Base-by-base conservation (phyloP, 1,284 basidiomycete species). In the Papiliotrema fonsecae region DNA sequence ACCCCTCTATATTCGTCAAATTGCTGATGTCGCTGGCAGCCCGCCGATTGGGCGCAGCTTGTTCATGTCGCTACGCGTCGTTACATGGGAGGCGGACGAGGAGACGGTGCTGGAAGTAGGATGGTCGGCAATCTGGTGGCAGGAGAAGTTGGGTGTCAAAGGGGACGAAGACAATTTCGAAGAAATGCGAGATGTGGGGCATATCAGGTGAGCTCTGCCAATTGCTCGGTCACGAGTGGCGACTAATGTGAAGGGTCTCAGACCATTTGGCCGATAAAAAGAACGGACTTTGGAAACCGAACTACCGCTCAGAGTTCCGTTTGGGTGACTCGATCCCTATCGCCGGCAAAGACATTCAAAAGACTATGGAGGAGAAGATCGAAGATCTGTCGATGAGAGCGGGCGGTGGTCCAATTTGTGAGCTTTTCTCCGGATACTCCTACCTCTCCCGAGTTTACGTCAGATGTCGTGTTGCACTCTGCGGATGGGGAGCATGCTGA, bases 171-270 rank as follows among this genome's bases (percentile, higher is more conserved):
- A 55, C 3, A 30, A 35, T 21, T 58, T 49, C 32, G 67, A 63
- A 24, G 57, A 62, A 37, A 53, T 51, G 31, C 50, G 50, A 18
- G 68, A 69, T 35, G 26, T 38, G 1, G 71, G 65, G 0, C 67
- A 69, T 56, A 67, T 58, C 61, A 58, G 67, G 70, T 73, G 36
- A 60, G 70, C 54, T 10, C 37, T 16, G 22, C 13, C 16, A 24
- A n/a, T 14, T 25, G 26, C 41, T 6, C 27, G 35, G 27, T 41
- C 10, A 31, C 2, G 34, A 11, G 13, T 10, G 4, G 14, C 14
- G 21, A 47, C 36, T 43, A 36, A 45, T 26, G n/a, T 11, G 13
- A 34, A 71, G 69, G 19, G 56, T 70, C 2, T 54, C 67, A 45
- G 69, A 70, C 42, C 61, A 67, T 22, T 32, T 61, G 1, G 42